phyloP scores from a whole-genome alignment of 176 grass and related monocot species.

The Elaeis guineensis region DNA sequence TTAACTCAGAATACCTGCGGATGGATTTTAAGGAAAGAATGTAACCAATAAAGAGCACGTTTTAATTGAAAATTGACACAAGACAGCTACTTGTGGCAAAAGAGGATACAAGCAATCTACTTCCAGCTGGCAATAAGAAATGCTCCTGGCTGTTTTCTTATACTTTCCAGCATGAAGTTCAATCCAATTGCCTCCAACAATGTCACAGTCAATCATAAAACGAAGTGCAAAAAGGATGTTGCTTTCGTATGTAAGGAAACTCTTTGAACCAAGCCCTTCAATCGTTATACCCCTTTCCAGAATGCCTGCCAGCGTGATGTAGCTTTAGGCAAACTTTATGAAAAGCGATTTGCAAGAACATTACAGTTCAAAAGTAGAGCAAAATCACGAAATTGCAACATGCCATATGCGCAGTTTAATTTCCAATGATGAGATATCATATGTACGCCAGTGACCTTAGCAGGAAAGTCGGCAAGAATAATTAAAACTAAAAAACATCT shows the following conservation, averaged over 20 bases:
- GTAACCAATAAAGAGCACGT: neutral
- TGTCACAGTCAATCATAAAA: conserved; percentile 92
- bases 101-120: conserved; percentile 85
- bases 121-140: conserved; percentile 87
- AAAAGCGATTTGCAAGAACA: too few relatives aligned
- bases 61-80: conserved; percentile 8
- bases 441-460: neutral
- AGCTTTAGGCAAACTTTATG: neutral
- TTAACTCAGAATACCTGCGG: conserved; percentile 68
- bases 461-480: too few relatives aligned
- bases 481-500: too few relatives aligned
- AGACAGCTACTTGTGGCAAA: conserved; percentile 10
- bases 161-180: conserved; percentile 80
- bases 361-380: too few relatives aligned
- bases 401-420: neutral
- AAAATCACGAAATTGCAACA: neutral
- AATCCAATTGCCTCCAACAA: conserved; percentile 98
- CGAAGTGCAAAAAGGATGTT: conserved; percentile 95
- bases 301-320: conserved; percentile 45
- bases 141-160: conserved; percentile 55
- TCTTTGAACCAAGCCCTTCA: conserved; percentile 78
- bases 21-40: conserved; percentile 32
- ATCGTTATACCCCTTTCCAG: conserved; percentile 81
- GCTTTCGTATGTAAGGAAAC: conserved; percentile 93
- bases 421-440: neutral